phyloP scores from a whole-genome alignment of 306 rosid species.

The Quillaja saponaria region DNA sequence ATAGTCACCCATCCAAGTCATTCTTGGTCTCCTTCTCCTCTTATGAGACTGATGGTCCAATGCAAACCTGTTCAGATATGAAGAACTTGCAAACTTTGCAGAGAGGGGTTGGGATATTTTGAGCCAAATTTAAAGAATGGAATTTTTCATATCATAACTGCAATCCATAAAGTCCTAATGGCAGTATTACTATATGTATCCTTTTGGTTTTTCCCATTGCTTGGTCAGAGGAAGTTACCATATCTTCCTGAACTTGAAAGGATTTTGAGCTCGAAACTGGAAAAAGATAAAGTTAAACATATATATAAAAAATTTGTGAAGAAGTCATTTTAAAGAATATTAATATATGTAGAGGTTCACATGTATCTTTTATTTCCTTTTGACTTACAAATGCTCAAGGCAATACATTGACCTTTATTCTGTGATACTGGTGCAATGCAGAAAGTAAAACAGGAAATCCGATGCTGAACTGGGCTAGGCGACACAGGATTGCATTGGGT shows the following conservation, averaged over 20 bases:
- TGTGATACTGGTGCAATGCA: conserved; percentile 42
- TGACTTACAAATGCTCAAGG: no score
- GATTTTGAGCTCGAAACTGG: not conserved
- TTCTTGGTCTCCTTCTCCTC: not conserved
- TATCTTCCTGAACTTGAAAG: conserved; percentile 1
- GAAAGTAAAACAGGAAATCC: conserved; percentile 82
- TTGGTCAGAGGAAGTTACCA: no score
- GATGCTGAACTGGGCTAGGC: conserved; percentile 90
- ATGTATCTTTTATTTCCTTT: no score
- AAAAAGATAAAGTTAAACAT: no score
- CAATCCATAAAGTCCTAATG: no score
- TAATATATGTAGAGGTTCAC: no score
- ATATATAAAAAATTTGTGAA: no score
- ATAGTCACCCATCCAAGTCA: not conserved
- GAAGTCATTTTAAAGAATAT: no score
- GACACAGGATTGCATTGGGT: conserved; percentile 89
- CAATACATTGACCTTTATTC: not conserved
- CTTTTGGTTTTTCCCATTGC: no score
- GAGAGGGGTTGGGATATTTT: not conserved
- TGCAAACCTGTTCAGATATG: not conserved
- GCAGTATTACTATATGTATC: not conserved
- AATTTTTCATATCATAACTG: no score
- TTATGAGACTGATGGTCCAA: not conserved
- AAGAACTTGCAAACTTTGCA: not conserved
- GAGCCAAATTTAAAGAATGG: no score